Percentiles rank a stretch among this genome's conserved stretches.
Evolutionary conservation across 768 basidiomycete species (phyloP).

Genomic region (Boletus pseudopeckii): DNA sequence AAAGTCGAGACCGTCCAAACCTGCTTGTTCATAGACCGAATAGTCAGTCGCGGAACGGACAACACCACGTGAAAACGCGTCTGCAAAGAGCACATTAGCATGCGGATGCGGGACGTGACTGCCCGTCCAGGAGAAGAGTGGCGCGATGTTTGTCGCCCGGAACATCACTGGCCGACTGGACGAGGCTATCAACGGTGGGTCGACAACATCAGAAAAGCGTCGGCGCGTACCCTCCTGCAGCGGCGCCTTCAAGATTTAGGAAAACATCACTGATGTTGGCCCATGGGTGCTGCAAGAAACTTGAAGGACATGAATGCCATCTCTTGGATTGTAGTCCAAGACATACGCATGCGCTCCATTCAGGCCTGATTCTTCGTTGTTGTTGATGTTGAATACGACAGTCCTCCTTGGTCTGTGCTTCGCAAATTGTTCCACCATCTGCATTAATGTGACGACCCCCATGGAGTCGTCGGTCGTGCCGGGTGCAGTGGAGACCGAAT

Average conservation of each 20-base stretch:
- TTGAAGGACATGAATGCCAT: slow-evolving; percentile 22
- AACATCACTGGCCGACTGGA: slow-evolving; percentile 72
- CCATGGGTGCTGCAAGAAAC: slow-evolving; percentile 77
- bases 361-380: slow-evolving; percentile 78
- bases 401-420: slow-evolving; percentile 52
- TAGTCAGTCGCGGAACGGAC: slow-evolving; percentile 75
- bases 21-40: slow-evolving; percentile 54
- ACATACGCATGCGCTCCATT: slow-evolving; percentile 65
- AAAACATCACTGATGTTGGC: slow-evolving; percentile 61
- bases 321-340: slow-evolving; percentile 3
- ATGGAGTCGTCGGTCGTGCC: slow-evolving; percentile 81
- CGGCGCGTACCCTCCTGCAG: slow-evolving; percentile 61
- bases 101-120: slow-evolving; percentile 61
- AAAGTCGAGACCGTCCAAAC: slow-evolving; percentile 70
- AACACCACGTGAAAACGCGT: slow-evolving; percentile 62
- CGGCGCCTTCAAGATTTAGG: slow-evolving; percentile 81
- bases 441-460: slow-evolving; percentile 62
- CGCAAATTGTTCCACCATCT: slow-evolving; percentile 57
- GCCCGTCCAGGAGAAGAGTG: slow-evolving; percentile 50
- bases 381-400: slow-evolving; percentile 81
- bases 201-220: not conserved
- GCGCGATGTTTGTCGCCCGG: slow-evolving; percentile 59
- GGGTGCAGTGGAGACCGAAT: slow-evolving; percentile 71
- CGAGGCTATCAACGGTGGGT: not conserved
- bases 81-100: slow-evolving; percentile 64